Base-by-base conservation (phyloP, 2,329 filamentous ascomycete genomes). In the Fusarium sp. region DNA sequence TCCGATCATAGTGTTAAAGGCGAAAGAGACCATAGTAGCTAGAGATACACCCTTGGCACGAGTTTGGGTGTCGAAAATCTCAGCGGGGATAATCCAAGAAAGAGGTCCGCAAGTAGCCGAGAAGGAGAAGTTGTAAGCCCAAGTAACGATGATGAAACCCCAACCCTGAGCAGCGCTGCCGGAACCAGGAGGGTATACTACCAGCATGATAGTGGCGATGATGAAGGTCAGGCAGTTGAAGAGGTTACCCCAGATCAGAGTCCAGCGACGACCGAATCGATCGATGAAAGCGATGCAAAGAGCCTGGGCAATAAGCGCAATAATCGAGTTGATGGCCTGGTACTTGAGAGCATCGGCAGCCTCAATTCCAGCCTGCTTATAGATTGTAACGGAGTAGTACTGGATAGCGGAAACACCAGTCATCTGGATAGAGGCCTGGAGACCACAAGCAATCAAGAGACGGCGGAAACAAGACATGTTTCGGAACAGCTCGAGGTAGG, bases 101-200 rank as follows among this genome's bases (percentile, higher is more conserved):
- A 93, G 79, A 0, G 91, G 91, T 23, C 91, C 91, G 62, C 89
- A 92, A 3, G 90, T 91, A 34, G 85, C 85, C 5, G 85, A 90
- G 83, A 93, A 94, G 41, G 85, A 90, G 81, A 93, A 91, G 80
- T 94, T 94, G 83, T 92, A 94, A 2, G 92, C 76, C 92, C 92
- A 94, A 2, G 91, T 94, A 72, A 87, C 84, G 41, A 64, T 74
- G 65, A 94, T 94, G 78, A 94, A 95, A 2, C 88, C 64, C 63
- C 64, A 92, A 11, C 85, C 83, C 41, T 36, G 62, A 40, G 23
- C 38, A 16, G 51, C 23, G 30, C 30, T 31, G 36, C 65, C 44
- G 2, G 60, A 63, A 2, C 62, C 63, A 2, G 64, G 64, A 26
- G 68, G 65, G 20, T 64, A 71, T 2, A 49, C 55, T 2, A 69